Conservation (phyloP, 805 yeast genomes). For the Hanseniaspora opuntiae region DNA sequence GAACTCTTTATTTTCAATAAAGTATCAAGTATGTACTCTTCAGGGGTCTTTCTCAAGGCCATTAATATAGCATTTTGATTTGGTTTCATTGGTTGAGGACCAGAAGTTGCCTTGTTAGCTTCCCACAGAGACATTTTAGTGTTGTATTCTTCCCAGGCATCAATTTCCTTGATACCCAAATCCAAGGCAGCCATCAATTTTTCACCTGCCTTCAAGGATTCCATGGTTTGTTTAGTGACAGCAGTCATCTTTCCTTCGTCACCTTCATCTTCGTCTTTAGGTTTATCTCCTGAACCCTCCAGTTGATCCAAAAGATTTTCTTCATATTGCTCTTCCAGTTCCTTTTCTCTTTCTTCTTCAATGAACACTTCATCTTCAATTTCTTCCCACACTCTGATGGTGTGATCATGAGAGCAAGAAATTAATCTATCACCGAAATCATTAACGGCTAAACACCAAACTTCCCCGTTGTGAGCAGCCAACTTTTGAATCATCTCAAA, state of each 20-base stretch:
- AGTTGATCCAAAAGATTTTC: conserved; percentile 58
- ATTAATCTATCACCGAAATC: conserved; percentile 56
- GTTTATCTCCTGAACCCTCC: conserved; percentile 41
- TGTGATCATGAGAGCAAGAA: conserved; percentile 83
- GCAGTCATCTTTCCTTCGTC: conserved; percentile 32
- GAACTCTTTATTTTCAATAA: conserved; percentile 60
- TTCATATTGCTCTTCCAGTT: conserved; percentile 84
- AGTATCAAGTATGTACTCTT: conserved; percentile 63
- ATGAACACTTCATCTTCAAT: conserved; percentile 91
- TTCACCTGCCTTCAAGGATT: conserved; percentile 89
- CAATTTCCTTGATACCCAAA: conserved; percentile 59
- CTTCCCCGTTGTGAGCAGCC: conserved; percentile 79
- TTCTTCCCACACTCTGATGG: conserved; percentile 84
- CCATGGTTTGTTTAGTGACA: conserved; percentile 73
- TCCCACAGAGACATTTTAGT: conserved; percentile 30
- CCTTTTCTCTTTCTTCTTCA: conserved; percentile 93
- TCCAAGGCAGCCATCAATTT: conserved; percentile 84
- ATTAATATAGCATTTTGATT: conserved; percentile 55
- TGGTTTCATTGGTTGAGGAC: conserved; percentile 45
- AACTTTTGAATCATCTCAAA: conserved; percentile 85
- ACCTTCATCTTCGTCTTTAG: conserved; percentile 23
- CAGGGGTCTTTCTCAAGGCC: conserved; percentile 61
- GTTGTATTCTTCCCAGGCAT: conserved; percentile 39
- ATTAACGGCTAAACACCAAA: conserved; percentile 82
- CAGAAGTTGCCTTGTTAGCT: conserved; percentile 27